Base-by-base conservation (phyloP, 1,284 basidiomycete species). In the Phellinidium pouzarii region DNA sequence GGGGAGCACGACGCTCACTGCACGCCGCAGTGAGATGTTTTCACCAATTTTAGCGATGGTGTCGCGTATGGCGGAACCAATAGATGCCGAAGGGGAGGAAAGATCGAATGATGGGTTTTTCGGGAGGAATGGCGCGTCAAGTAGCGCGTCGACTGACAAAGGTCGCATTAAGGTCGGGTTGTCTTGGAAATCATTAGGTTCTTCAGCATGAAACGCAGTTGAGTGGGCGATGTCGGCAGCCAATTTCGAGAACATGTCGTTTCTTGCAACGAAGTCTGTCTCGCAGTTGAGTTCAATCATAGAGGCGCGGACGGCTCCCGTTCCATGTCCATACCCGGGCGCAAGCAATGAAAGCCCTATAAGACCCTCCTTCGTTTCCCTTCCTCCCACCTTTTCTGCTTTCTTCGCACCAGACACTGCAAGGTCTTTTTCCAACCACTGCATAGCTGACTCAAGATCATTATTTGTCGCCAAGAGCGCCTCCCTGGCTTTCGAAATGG, bases 251-350 rank as follows among this genome's bases (percentile, higher is more conserved):
- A 98, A 98, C 7, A 94, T 75, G 54, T 87, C 81, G 64, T 93
- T 95, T 59, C 91, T 74, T 14, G 85, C 91, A 11, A 97, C 94
- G 67, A 97, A 97, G 70, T 98, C 94, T 40, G 94, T 97, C 73
- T 98, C 94, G 74, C 94, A 97, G 63, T 92, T 94, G 57, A 97
- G 76, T 68, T 98, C 94, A 54, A 97, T 75, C 76, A 97, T 89
- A 11, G 86, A 83, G 4, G 88, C 92, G 23, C 89, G 79, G 40
- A 90, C 74, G 23, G 79, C 78, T 3, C 74, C 70, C 38, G 65
- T 66, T 20, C 68, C 63, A 31, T 58, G 54, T 14, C 64, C 64
- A 17, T 59, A 58, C 36, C 84, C 84, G 23, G 76, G 71, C 4
- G 82, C 78, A 47, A 95, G 77, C 7, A 94, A 70, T 27, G 81